These are phyloP conservation scores for Magnolia sinica DNA, from an alignment of 164 flowering plant species.

Conservation along the genomic window DNA sequence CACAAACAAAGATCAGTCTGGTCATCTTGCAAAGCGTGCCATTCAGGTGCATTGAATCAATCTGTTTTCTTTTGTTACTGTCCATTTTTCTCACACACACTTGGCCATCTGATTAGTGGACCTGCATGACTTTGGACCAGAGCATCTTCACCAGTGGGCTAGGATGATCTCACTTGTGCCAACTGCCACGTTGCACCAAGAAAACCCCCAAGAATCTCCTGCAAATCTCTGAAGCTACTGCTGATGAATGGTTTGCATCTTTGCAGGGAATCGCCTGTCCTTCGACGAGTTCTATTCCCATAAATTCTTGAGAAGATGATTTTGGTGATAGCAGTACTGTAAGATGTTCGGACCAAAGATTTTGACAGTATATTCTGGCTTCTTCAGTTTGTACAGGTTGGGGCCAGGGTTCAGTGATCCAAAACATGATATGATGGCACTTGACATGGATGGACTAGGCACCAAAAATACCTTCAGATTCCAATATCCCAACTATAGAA, in stretches of 20 bases:
- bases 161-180: neutral
- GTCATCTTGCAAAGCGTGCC: neutral
- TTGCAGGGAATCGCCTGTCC: slow-evolving; percentile 43
- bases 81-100: neutral
- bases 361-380: neutral
- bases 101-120: neutral
- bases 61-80: neutral
- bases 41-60: neutral
- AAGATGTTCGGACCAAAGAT: neutral
- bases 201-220: too few relatives aligned
- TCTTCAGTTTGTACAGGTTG: neutral
- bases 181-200: too few relatives aligned
- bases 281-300: slow-evolving; percentile 52
- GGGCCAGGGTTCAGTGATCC: too few relatives aligned
- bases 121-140: neutral
- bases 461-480: too few relatives aligned
- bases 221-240: neutral
- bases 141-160: neutral
- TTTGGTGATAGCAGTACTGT: neutral
- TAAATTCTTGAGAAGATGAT: slow-evolving; percentile 32
- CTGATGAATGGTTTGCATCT: slow-evolving; percentile 7
- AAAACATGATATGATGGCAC: too few relatives aligned
- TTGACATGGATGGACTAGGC: too few relatives aligned
- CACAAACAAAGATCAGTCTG: neutral
- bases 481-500: neutral